phyloP scores from a whole-genome alignment of 768 basidiomycete genomes.

The Rubroboletus pulcherrimus region DNA sequence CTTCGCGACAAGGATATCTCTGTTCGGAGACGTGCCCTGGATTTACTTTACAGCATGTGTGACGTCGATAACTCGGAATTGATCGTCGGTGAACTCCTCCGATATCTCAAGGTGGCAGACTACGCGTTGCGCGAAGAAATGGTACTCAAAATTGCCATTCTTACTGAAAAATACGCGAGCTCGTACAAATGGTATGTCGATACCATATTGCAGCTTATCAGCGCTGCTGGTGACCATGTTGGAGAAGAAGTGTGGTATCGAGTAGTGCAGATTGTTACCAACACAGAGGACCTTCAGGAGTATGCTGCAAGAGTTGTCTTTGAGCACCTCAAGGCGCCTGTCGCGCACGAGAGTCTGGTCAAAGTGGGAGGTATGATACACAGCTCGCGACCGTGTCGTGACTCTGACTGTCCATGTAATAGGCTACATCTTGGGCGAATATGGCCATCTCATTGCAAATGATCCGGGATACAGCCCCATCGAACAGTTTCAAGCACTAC shows the following conservation, averaged over 20 bases:
- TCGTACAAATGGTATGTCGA: slow-evolving; percentile 99
- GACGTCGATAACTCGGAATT: slow-evolving; percentile 95
- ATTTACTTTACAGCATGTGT: slow-evolving; percentile 98
- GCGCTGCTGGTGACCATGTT: slow-evolving; percentile 96
- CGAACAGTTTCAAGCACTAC: slow-evolving; percentile 90
- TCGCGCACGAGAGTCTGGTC: slow-evolving; percentile 88
- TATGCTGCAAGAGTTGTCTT: slow-evolving; percentile 94
- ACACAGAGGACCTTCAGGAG: slow-evolving; percentile 95
- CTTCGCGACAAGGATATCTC: slow-evolving; percentile 97
- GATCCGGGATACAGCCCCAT: slow-evolving; percentile 89
- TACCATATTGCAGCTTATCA: slow-evolving; percentile 93
- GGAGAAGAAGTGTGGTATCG: slow-evolving; percentile 99
- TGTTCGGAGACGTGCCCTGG: slow-evolving; percentile 88
- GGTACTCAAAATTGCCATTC: slow-evolving; percentile 97
- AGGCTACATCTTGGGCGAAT: slow-evolving; percentile 98
- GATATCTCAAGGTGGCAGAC: slow-evolving; percentile 94
- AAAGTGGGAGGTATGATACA: slow-evolving; percentile 81
- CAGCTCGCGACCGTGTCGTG: not conserved
- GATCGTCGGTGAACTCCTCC: slow-evolving; percentile 91
- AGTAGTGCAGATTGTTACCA: slow-evolving; percentile 96
- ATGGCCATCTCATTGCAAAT: slow-evolving; percentile 96
- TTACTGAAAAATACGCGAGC: slow-evolving; percentile 97
- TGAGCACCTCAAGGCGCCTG: slow-evolving; percentile 80
- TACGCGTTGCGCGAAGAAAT: slow-evolving; percentile 96
- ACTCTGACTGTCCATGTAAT: slow-evolving; percentile 9